These are phyloP conservation scores for Drechslerella coelobrocha DNA, from an alignment of 2,329 filamentous ascomycete species.

Conservation along the genomic window DNA sequence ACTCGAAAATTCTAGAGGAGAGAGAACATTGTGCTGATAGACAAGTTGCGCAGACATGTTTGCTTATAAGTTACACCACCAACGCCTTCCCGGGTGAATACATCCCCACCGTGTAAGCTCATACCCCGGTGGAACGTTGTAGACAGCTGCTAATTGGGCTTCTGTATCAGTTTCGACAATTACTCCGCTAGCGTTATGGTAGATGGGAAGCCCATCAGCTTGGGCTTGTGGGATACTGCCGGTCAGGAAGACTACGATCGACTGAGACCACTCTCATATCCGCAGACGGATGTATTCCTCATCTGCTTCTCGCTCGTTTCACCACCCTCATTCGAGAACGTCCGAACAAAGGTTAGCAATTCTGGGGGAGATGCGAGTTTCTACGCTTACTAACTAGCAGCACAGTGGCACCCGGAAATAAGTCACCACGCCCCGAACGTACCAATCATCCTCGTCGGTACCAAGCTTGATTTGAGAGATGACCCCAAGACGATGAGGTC, in stretches of 20 bases:
- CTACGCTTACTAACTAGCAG: conserved; percentile 68
- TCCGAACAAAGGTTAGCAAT: conserved; percentile 92
- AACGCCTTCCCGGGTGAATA: conserved; percentile 99
- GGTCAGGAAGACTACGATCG: conserved; percentile 99
- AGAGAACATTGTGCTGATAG: conserved; percentile 56
- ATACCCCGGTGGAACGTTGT: not conserved
- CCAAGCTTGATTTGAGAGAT: conserved; percentile 99
- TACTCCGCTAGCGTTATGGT: conserved; percentile 99
- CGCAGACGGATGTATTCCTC: conserved; percentile 98
- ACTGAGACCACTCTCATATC: conserved; percentile 97
- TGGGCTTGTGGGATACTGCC: conserved; percentile 99
- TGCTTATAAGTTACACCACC: conserved; percentile 98
- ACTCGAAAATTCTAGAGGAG: conserved; percentile 42
- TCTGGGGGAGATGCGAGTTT: conserved; percentile 1
- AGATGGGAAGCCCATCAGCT: conserved; percentile 98
- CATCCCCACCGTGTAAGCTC: conserved; percentile 90
- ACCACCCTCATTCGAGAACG: conserved; percentile 98
- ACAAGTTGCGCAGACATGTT: conserved; percentile 75
- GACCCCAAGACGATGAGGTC: conserved; percentile 86
- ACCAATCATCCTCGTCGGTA: conserved; percentile 97
- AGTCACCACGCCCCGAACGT: conserved; percentile 99
- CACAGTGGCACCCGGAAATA: conserved; percentile 99
- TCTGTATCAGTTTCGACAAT: conserved; percentile 62
- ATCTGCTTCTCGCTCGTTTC: conserved; percentile 99
- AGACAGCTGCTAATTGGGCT: conserved; percentile 8